Conservation (phyloP, 768 basidiomycete genomes). For the Daedaleopsis sinensis region DNA sequence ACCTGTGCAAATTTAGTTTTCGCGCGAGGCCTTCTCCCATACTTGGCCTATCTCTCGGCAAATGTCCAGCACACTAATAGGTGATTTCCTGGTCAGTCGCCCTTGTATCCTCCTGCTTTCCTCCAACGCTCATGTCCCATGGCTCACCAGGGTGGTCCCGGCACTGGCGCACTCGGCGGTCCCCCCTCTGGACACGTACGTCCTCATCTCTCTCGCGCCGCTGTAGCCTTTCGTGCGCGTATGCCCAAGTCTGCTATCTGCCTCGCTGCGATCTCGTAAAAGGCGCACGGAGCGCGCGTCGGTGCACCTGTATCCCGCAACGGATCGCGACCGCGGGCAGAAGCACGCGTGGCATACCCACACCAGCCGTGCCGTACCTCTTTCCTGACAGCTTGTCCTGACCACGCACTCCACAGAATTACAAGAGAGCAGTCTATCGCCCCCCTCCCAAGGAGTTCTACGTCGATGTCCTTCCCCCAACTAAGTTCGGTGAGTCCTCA, state of each 20-base stretch:
- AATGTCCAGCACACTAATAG: background rate
- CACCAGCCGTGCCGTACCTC: background rate
- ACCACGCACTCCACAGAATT: constrained; percentile 42
- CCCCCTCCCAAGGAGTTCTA: constrained; percentile 60
- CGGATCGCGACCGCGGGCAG: background rate
- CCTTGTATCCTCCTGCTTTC: constrained; percentile 4
- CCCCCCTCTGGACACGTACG: constrained; percentile 25
- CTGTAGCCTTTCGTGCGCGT: background rate
- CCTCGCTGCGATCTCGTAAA: background rate
- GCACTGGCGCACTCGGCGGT: constrained; percentile 25
- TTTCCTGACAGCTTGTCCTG: background rate
- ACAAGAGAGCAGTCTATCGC: constrained; percentile 63
- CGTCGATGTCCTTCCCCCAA: constrained; percentile 59
- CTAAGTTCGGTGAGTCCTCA: constrained; percentile 46
- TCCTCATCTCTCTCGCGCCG: background rate
- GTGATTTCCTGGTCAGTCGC: constrained; percentile 16
- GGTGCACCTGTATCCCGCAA: background rate
- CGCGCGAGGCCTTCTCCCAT: background rate
- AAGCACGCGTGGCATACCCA: background rate
- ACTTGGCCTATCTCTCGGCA: background rate
- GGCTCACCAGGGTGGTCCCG: constrained; percentile 23
- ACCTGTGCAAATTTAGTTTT: constrained; percentile 1
- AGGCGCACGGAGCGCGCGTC: background rate
- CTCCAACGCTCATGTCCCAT: constrained; percentile 15
- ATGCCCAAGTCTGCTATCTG: background rate